Evolutionary conservation across 2,329 filamentous ascomycete species (phyloP), one percentile per base, ranked within the genome.

Genomic region (Calonectria pseudoturangicola): DNA sequence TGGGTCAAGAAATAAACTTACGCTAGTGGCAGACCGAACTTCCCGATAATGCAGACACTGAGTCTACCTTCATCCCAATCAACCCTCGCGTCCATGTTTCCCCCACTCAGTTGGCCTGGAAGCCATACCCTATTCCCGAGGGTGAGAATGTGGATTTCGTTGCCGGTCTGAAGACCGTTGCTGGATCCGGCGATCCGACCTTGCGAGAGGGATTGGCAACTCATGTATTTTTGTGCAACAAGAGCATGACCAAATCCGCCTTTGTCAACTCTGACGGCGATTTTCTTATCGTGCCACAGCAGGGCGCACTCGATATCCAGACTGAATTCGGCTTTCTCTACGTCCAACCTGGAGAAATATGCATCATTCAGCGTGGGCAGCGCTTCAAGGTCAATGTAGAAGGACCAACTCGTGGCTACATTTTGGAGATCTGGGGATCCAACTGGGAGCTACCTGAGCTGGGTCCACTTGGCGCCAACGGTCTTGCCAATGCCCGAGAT

Each of bases 261-360:
- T 89, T 89, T 69, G 87, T 84, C 75, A 89, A 89, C 76, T 89
- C 90, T 2, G 92, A 94, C 72, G 92, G 92, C 18, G 92, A 94
- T 79, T 89, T 92, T 73, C 84, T 93, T 66, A 92, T 94, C 58
- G 87, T 93, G 3, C 91, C 89, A 0, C 92, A 94, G 72, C 88
- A 92, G 74, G 92, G 92, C 15, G 85, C 88, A 0, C 85, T 94
- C 2, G 90, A 93, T 75, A 91, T 94, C 56, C 91, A 92, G 79
- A 94, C 92, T 2, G 92, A 94, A 79, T 87, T 93, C 18, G 92
- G 92, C 5, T 87, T 87, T 30, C 81, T 93, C 0, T 87, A 92
- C 64, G 91, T 93, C 6, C 90, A 92, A 4, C 92, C 92, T 0
- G 92, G 92, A n/a, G 92, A 94, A 80, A 89, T 94, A 39, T 89